Evolutionary conservation across 1,284 basidiomycete genomes (phyloP).

Genomic region (Golubevia pallescens): DNA sequence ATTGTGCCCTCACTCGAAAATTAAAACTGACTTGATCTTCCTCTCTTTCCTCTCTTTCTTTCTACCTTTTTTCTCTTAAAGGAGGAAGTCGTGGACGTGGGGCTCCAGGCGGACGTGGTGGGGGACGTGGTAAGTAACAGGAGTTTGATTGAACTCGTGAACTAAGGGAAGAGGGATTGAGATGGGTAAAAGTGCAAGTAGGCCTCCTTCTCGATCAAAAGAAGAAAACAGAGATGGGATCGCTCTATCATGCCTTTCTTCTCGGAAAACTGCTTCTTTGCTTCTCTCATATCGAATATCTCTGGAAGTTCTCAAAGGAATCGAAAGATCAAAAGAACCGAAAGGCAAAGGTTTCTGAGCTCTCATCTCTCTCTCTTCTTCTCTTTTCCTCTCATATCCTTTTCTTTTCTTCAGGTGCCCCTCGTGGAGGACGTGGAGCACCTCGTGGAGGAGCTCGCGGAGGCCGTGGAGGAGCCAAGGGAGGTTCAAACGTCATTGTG

Average conservation of each 20-base stretch:
- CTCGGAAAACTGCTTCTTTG: no score
- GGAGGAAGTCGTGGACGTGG: constrained; percentile 54
- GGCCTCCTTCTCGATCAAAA: neutral
- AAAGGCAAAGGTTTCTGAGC: constrained; percentile 13
- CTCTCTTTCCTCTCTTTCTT: no score
- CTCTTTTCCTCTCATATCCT: neutral
- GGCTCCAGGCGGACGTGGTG: constrained; percentile 9
- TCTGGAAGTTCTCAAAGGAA: constrained; percentile 14
- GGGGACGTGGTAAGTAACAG: no score
- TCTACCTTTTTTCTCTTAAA: no score
- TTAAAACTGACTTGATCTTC: no score
- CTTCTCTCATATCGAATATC: constrained; percentile 1
- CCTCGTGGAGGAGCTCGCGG: constrained; percentile 41
- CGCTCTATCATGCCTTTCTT: constrained; percentile 1
- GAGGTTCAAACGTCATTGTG: constrained; percentile 78
- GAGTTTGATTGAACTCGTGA: no score
- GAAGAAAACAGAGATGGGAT: neutral
- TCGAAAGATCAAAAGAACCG: constrained; percentile 6
- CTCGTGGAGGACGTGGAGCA: constrained; percentile 51
- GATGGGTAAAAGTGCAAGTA: no score
- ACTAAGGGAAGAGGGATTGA: no score
- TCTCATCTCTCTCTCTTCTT: neutral
- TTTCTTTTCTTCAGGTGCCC: constrained; percentile 1
- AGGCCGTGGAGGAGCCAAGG: constrained; percentile 67
- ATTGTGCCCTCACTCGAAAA: no score